phyloP scores from a whole-genome alignment of 495 filamentous ascomycete genomes.

The Aspergillus hancockii region DNA sequence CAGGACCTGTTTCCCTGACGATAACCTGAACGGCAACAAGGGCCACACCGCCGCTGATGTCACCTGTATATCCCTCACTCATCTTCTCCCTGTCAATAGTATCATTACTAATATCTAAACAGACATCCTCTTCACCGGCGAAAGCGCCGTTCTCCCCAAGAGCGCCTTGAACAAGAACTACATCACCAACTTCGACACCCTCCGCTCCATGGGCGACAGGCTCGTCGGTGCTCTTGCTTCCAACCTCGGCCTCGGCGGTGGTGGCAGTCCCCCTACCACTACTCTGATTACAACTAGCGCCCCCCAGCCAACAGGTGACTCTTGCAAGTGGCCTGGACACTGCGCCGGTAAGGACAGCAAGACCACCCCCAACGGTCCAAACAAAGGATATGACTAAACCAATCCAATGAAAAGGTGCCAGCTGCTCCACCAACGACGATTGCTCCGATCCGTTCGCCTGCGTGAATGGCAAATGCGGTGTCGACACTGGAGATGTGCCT shows the following conservation, averaged over 20 bases:
- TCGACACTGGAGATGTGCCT: neutral
- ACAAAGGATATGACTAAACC: too few species aligned
- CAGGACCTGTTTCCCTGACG: constrained; percentile 39
- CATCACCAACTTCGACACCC: constrained; percentile 36
- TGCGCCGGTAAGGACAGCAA: neutral
- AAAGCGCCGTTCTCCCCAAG: constrained; percentile 29
- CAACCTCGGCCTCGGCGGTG: constrained; percentile 19
- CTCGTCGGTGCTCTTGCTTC: constrained; percentile 38
- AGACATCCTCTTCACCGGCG: constrained; percentile 40
- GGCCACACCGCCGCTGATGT: constrained; percentile 36
- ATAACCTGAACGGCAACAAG: constrained; percentile 32
- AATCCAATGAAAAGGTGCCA: neutral
- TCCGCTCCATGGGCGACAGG: constrained; percentile 36
- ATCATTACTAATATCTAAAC: neutral
- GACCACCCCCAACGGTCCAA: too few species aligned
- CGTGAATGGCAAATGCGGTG: neutral
- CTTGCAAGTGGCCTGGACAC: neutral
- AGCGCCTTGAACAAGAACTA: constrained; percentile 37
- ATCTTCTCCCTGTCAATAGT: too few species aligned
- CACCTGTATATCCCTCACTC: constrained; percentile 26
- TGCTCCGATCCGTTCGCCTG: neutral
- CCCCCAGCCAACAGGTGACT: neutral
- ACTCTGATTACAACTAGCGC: neutral
- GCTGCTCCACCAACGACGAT: neutral
- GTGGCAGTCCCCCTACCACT: neutral